Percentiles rank a stretch among this genome's conserved stretches.
Conservation (phyloP, 1,284 basidiomycete species). For the Anthracocystis setariae region DNA sequence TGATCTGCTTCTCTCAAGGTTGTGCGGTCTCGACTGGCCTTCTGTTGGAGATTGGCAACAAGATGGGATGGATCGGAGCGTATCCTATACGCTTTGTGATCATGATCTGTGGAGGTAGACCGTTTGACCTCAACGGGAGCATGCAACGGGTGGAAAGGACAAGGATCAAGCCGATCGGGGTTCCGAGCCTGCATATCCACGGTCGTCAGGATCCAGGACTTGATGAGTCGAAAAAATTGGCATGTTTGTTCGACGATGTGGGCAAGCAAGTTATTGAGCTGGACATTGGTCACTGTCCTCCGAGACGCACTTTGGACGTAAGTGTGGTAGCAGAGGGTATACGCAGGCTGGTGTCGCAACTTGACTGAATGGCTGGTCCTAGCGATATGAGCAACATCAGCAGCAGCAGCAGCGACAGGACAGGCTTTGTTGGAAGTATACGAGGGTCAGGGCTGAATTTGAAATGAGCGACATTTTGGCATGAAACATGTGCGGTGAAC, state of each 20-base stretch:
- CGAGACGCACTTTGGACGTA: constrained; percentile 33
- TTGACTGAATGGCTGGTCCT: neutral
- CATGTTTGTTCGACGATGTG: constrained; percentile 16
- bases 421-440: neutral
- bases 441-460: neutral
- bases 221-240: constrained; percentile 27
- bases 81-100: constrained; percentile 31
- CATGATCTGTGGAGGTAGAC: constrained; percentile 44
- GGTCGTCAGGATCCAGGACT: constrained; percentile 30
- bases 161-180: constrained; percentile 6
- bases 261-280: constrained; percentile 38
- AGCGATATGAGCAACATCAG: neutral
- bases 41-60: constrained; percentile 12
- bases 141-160: constrained; percentile 24
- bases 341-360: constrained; percentile 5
- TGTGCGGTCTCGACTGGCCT: constrained; percentile 43
- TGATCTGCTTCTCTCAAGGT: constrained; percentile 53
- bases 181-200: constrained; percentile 37
- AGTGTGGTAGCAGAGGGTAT: constrained; percentile 24
- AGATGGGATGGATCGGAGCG: neutral
- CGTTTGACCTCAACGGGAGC: constrained; percentile 21
- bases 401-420: neutral
- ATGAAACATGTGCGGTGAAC: neutral
- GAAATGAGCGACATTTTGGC: neutral
- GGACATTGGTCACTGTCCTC: constrained; percentile 44